These are phyloP conservation scores for Aspergillus caelatus DNA, from an alignment of 2,329 filamentous ascomycete genomes.

Conservation along the genomic window DNA sequence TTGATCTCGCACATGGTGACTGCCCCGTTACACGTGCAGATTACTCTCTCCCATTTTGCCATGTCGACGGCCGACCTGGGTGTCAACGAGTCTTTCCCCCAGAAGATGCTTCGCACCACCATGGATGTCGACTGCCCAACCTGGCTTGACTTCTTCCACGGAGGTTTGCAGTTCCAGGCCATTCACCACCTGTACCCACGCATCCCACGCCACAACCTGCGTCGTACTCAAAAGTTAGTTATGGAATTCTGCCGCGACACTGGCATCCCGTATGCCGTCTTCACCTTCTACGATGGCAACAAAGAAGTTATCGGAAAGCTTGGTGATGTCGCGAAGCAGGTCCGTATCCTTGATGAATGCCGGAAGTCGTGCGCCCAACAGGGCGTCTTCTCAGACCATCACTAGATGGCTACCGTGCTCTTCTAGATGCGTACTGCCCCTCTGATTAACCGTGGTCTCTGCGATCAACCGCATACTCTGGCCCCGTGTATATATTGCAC, in stretches of 20 bases:
- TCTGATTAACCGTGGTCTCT: not conserved
- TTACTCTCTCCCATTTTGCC: conserved; percentile 88
- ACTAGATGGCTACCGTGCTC: conserved; percentile 19
- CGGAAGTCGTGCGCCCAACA: conserved; percentile 52
- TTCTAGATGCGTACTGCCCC: not conserved
- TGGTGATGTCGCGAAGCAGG: conserved; percentile 78
- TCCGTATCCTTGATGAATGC: conserved; percentile 75
- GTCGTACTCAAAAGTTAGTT: conserved; percentile 73
- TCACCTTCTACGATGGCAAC: conserved; percentile 83
- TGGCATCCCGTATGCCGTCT: conserved; percentile 80
- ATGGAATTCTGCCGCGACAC: conserved; percentile 81
- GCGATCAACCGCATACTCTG: not conserved
- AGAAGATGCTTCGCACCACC: conserved; percentile 87
- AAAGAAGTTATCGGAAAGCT: conserved; percentile 76
- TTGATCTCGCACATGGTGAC: conserved; percentile 80
- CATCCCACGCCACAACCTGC: conserved; percentile 82
- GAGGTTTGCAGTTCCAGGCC: conserved; percentile 85
- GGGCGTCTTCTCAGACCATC: conserved; percentile 37
- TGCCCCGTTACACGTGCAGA: conserved; percentile 83
- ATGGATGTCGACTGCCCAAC: conserved; percentile 89
- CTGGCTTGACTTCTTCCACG: conserved; percentile 89
- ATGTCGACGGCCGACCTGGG: conserved; percentile 91
- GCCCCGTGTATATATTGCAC: not conserved
- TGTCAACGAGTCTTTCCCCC: conserved; percentile 80
- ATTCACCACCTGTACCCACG: conserved; percentile 85